Conservation (phyloP, 108 stramenopile species). For the Nitzschia sp. region DNA sequence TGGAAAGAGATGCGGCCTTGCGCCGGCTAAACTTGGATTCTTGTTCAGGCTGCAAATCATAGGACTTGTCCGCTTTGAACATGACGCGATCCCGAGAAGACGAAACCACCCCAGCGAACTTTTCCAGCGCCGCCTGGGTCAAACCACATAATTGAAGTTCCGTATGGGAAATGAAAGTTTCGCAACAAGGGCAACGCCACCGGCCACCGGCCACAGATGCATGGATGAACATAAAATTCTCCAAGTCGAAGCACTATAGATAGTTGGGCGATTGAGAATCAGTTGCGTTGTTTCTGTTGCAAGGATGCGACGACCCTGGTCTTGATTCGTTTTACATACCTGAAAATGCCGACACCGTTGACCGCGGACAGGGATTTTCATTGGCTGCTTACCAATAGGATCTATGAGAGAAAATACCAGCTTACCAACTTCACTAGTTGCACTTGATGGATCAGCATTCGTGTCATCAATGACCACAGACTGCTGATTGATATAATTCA, state of each 20-base stretch:
- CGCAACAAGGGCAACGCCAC: constrained; percentile 70
- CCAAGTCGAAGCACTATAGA: constrained; percentile 69
- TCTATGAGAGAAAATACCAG: constrained; percentile 60
- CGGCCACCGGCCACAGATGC: constrained; percentile 55
- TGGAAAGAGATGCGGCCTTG: too few species aligned
- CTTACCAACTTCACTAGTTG: constrained; percentile 14
- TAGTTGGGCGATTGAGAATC: not conserved
- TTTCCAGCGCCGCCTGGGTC: constrained; percentile 21
- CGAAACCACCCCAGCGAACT: constrained; percentile 18
- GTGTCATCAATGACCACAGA: constrained; percentile 42
- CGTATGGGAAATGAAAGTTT: constrained; percentile 23
- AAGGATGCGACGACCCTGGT: too few species aligned
- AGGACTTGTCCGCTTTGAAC: constrained; percentile 21
- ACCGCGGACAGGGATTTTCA: constrained; percentile 71
- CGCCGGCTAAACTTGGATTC: too few species aligned
- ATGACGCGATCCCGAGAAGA: constrained; percentile 30
- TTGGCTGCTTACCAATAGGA: constrained; percentile 53
- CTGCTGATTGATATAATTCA: constrained; percentile 31
- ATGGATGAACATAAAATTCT: constrained; percentile 57
- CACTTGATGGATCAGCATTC: constrained; percentile 38
- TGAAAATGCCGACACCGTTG: constrained; percentile 51
- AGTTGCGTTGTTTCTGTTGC: too few species aligned
- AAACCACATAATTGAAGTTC: constrained; percentile 41
- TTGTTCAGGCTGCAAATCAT: not conserved
- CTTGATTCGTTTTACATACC: too few species aligned